Evolutionary conservation across 352 stramenopile genomes (phyloP), one percentile per base, ranked within the genome.

Genomic region (Phytophthora pluvialis): DNA sequence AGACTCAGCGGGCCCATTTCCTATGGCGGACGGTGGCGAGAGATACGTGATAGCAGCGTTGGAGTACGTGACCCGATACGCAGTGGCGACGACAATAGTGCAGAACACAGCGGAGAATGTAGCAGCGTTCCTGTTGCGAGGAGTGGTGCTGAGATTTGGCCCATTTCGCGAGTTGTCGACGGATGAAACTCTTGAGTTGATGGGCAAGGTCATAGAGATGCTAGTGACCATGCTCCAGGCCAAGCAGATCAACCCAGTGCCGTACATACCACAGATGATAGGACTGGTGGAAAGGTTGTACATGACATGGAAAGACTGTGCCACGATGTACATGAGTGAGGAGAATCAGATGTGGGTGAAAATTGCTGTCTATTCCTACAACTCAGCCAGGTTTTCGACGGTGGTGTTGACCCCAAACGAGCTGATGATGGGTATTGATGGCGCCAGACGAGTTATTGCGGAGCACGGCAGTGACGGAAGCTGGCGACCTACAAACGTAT

Each of bases 241-340:
- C 0, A 13, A 25, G 3, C 33, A 57, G 13, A 15, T 3, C 0
- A 57, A 42, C 13, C 65, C 53, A n/a, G 53, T 73, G 0, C 28
- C 46, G 3, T 68, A 61, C 16, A 28, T 51, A 9, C 64, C 57
- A 7, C 59, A 72, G 8, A 13, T 60, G 36, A 54, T 67, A 2
- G 52, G 44, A 3, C 36, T 69, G 0, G 52, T 69, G 12, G 52
- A 69, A 16, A 11, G 51, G 0, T 68, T 61, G 35, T n/a, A n/a
- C 57, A 73, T 15, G 1, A 47, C 46, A 3, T 67, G 45, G 57
- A 72, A 67, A 33, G 64, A 67, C 25, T 57, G 49, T 16, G 49
- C 29, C 0, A 25, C 36, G 2, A 43, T 6, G 4, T 46, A 38
- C 21, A 57, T 47, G 21, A 15, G 8, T 5, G 35, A 57, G 0